Conservation (phyloP, 2,329 filamentous ascomycete species). For the Clonostachys solani region DNA sequence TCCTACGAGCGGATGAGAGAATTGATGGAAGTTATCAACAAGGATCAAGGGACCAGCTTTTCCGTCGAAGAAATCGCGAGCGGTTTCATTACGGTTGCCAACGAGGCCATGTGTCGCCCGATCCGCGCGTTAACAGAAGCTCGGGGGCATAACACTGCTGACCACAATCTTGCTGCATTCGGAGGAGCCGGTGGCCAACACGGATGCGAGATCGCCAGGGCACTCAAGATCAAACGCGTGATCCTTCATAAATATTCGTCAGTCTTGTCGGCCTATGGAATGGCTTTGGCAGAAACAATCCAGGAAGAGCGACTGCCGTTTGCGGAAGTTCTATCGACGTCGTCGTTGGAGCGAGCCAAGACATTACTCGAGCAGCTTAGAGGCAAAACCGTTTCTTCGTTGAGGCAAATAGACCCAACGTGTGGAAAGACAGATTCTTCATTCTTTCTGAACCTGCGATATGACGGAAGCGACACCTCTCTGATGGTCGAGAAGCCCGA, state of each 20-base stretch:
- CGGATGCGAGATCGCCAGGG: slow-evolving; percentile 33
- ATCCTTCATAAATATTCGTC: slow-evolving; percentile 39
- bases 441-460: slow-evolving; percentile 9
- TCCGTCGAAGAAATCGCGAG: slow-evolving; percentile 27
- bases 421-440: slow-evolving; percentile 31
- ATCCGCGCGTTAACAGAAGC: slow-evolving; percentile 28
- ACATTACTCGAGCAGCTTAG: too few species aligned
- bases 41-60: slow-evolving; percentile 19
- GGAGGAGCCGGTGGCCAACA: slow-evolving; percentile 37
- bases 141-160: slow-evolving; percentile 24
- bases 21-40: slow-evolving; percentile 35
- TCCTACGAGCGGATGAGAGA: slow-evolving; percentile 30
- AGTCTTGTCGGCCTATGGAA: slow-evolving; percentile 40
- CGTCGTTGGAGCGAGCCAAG: too few species aligned
- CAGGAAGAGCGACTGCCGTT: slow-evolving; percentile 31
- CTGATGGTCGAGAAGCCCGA: slow-evolving; percentile 37
- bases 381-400: slow-evolving; percentile 8
- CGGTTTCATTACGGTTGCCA: slow-evolving; percentile 27
- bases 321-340: slow-evolving; percentile 45
- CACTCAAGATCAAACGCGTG: slow-evolving; percentile 33
- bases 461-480: slow-evolving; percentile 43
- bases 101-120: slow-evolving; percentile 26
- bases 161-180: slow-evolving; percentile 27
- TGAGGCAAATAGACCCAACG: slow-evolving; percentile 1
- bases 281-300: slow-evolving; percentile 38